Conservation (phyloP, 2,329 filamentous ascomycete species). For the Aspergillus melleus region DNA sequence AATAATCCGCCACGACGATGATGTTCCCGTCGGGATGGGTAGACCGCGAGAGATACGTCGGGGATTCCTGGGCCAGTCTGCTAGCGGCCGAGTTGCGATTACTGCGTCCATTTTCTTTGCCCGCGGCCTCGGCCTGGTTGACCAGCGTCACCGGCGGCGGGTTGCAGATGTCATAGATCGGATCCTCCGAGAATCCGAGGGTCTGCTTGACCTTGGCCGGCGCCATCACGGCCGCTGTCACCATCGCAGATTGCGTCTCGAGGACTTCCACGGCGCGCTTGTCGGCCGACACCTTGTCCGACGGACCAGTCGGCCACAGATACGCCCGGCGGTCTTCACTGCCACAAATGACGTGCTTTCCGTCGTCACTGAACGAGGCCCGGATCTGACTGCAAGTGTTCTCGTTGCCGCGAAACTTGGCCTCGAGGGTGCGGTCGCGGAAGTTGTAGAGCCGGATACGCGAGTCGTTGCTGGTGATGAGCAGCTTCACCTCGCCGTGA, state of each 20-base stretch:
- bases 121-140: slow-evolving; percentile 52
- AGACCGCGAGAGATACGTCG: slow-evolving; percentile 74
- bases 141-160: slow-evolving; percentile 84
- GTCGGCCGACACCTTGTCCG: slow-evolving; percentile 66
- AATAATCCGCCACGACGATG: slow-evolving; percentile 85
- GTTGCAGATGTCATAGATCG: slow-evolving; percentile 95
- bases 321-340: slow-evolving; percentile 90
- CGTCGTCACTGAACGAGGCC: slow-evolving; percentile 84
- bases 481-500: slow-evolving; percentile 72
- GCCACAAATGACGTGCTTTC: slow-evolving; percentile 82
- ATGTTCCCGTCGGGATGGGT: slow-evolving; percentile 82
- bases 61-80: slow-evolving; percentile 63
- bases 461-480: slow-evolving; percentile 95
- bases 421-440: slow-evolving; percentile 77
- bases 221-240: slow-evolving; percentile 85
- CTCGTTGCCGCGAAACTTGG: slow-evolving; percentile 88
- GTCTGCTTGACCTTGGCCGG: slow-evolving; percentile 75
- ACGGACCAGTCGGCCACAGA: slow-evolving; percentile 73
- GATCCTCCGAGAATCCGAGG: slow-evolving; percentile 79
- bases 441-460: slow-evolving; percentile 87
- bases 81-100: slow-evolving; percentile 33
- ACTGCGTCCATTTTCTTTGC: slow-evolving; percentile 20
- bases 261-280: slow-evolving; percentile 86
- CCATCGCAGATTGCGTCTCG: slow-evolving; percentile 83
- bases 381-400: slow-evolving; percentile 89